Evolutionary conservation across 2,329 filamentous ascomycete species (phyloP), one percentile per base, ranked within the genome.

Genomic region (Grosmannia huntii): DNA sequence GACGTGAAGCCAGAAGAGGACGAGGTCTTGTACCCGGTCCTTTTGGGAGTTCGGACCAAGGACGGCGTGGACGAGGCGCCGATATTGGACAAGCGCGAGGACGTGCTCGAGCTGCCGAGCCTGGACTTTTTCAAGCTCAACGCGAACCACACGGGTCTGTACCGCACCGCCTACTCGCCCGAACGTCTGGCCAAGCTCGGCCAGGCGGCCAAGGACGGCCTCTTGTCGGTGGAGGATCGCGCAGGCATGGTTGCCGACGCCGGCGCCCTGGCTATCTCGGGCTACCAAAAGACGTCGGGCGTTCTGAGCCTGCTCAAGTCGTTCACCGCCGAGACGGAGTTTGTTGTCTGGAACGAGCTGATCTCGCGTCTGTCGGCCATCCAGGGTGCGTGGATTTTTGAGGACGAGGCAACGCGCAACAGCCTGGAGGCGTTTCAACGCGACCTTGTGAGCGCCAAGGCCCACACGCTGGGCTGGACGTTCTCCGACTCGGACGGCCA

Each of bases 121-220:
- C 74, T 86, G 56, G 89, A 95, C 66, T 96, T 97, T 74, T 97
- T 87, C 83, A 97, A 97, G 79, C 76, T 97, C 61, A 97, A 97
- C 68, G 90, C 92, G 19, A 90, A 96, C 68, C 92, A 96, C 71
- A 91, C 90, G 25, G 89, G 89, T 63, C 85, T 96, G 62, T 97
- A 95, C 76, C 85, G 92, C 60, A 96, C 91, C 0, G 89, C 86
- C 0, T 97, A 97, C 74, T 79, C 84, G 2, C 86, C 90, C 2
- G 86, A 89, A 66, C 86, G 92, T 41, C 81, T 97, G 51, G 79
- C 84, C 64, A 96, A 96, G 76, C 85, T 97, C 44, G 92, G 92
- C 28, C 75, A 90, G 68, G 89, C 91, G 58, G 92, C 90, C 53
- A 94, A 88, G 72, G 74, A 85, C 53, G 89, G 88, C 5, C 78